phyloP scores from a whole-genome alignment of 768 basidiomycete genomes.

The Suillus lakei region DNA sequence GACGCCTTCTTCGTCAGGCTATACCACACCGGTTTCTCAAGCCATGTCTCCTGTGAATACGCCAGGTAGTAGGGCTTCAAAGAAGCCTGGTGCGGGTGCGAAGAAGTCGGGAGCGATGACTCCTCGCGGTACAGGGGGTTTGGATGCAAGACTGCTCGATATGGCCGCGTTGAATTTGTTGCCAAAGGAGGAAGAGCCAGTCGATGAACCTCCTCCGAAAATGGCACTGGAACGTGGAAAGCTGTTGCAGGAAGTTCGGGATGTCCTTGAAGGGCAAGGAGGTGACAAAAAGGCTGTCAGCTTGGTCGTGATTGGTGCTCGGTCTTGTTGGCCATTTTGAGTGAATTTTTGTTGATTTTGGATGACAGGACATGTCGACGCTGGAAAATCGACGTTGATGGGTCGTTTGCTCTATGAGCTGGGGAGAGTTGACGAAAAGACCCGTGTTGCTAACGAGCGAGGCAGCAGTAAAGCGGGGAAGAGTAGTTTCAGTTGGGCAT shows the following conservation, averaged over 20 bases:
- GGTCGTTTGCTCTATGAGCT: constrained; percentile 92
- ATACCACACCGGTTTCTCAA: constrained; percentile 45
- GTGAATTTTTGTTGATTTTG: constrained; percentile 14
- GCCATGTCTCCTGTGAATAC: constrained; percentile 49
- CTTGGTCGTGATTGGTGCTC: constrained; percentile 87
- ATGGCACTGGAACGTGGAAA: constrained; percentile 77
- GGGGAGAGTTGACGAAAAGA: constrained; percentile 86
- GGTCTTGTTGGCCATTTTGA: constrained; percentile 17
- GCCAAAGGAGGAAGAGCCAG: constrained; percentile 45
- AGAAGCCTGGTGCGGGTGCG: constrained; percentile 40
- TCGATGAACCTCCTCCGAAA: constrained; percentile 61
- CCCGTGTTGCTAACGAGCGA: constrained; percentile 81
- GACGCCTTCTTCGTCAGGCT: constrained; percentile 41
- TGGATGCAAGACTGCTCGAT: constrained; percentile 70
- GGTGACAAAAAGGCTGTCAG: constrained; percentile 74
- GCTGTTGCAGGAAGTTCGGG: constrained; percentile 78
- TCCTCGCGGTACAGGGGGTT: constrained; percentile 39
- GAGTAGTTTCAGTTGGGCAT: constrained; percentile 96
- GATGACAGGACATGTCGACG: constrained; percentile 90
- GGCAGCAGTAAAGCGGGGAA: constrained; percentile 92
- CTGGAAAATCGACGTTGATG: constrained; percentile 98
- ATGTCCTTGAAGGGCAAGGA: constrained; percentile 49
- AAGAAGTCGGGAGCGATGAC: constrained; percentile 49
- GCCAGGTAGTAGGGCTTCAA: constrained; percentile 44
- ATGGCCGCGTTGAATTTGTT: constrained; percentile 74